Evolutionary conservation across 352 stramenopile species (phyloP).

Genomic region (Phytophthora podocarpi): DNA sequence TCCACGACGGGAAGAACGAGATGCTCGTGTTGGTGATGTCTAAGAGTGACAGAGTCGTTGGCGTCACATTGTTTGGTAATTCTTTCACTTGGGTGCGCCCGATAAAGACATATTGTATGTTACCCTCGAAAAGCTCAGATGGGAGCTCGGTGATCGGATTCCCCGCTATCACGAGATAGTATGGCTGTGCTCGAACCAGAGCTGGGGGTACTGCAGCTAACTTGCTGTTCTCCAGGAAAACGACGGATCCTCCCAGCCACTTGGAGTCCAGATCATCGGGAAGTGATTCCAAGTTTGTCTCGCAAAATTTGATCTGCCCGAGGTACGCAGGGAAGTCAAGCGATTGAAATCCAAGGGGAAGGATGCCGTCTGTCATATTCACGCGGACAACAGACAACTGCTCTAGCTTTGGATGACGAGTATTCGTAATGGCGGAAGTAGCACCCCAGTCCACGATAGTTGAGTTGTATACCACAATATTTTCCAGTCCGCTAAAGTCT

Average conservation of each 20-base stretch:
- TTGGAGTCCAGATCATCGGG: constrained; percentile 37
- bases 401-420: constrained; percentile 29
- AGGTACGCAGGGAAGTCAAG: constrained; percentile 35
- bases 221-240: constrained; percentile 18
- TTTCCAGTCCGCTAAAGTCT: constrained; percentile 37
- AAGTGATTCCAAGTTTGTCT: constrained; percentile 38
- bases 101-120: constrained; percentile 8
- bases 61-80: constrained; percentile 6
- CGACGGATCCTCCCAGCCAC: constrained; percentile 16
- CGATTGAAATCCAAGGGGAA: constrained; percentile 40
- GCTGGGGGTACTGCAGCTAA: constrained; percentile 1
- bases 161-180: constrained; percentile 8
- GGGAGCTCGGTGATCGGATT: constrained; percentile 10
- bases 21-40: constrained; percentile 17
- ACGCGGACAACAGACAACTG: constrained; percentile 37
- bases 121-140: constrained; percentile 11
- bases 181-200: constrained; percentile 5
- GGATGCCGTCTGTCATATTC: constrained; percentile 28
- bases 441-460: constrained; percentile 34
- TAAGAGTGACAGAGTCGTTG: not conserved
- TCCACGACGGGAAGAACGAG: constrained; percentile 24
- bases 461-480: constrained; percentile 42
- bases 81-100: not conserved
- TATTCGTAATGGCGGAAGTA: constrained; percentile 29
- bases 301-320: constrained; percentile 32